Evolutionary conservation across 2,329 filamentous ascomycete genomes (phyloP).

Genomic region (Rutstroemia sp.): DNA sequence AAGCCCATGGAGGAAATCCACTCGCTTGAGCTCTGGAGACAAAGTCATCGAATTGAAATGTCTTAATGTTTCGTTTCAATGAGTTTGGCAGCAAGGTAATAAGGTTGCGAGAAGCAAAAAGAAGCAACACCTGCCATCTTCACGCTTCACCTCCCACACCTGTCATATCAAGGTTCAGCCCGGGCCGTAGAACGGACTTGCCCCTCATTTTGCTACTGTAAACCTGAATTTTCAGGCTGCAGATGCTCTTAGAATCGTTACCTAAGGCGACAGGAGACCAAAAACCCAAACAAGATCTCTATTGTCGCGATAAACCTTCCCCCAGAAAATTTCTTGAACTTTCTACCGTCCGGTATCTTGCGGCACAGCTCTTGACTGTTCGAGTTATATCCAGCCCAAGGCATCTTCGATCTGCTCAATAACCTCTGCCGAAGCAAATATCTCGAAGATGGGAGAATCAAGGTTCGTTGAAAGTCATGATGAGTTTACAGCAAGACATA

Average conservation of each 20-base stretch:
- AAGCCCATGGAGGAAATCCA: too few relatives aligned
- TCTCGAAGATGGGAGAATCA: constrained; percentile 29
- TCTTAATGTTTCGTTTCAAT: too few relatives aligned
- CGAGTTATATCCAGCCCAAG: background rate
- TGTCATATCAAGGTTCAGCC: too few relatives aligned
- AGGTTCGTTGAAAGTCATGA: constrained; percentile 20
- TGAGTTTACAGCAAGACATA: background rate
- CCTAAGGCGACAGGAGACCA: constrained; percentile 7
- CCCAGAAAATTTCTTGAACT: background rate
- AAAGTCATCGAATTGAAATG: too few relatives aligned
- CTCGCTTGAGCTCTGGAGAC: too few relatives aligned
- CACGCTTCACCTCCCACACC: too few relatives aligned
- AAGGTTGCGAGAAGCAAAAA: too few relatives aligned
- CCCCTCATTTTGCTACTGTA: too few relatives aligned
- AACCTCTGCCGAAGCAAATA: background rate
- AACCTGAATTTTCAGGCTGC: background rate
- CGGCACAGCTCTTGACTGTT: background rate
- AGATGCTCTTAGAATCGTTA: constrained; percentile 4
- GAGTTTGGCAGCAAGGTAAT: too few relatives aligned
- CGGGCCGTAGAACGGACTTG: background rate
- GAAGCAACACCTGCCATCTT: too few relatives aligned
- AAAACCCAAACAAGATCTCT: constrained; percentile 3
- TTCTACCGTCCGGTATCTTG: background rate
- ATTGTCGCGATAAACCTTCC: constrained; percentile 6
- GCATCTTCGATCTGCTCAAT: background rate